These are phyloP conservation scores for Schoenoplectus tabernaemontani DNA, from an alignment of 202 grass and related monocot species.

Conservation along the genomic window DNA sequence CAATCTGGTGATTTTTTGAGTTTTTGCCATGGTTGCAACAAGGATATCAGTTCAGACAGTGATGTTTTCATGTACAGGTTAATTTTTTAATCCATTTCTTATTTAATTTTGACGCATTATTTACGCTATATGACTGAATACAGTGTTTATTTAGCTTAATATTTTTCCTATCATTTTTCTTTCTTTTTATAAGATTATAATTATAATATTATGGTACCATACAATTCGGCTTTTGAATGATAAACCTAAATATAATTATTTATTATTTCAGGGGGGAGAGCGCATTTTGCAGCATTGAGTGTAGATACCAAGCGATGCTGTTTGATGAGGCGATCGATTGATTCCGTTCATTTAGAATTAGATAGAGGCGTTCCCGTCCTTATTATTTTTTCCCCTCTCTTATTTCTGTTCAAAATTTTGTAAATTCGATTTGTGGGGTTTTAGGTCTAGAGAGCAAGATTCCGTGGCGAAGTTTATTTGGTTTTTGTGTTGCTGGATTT, in stretches of 20 bases:
- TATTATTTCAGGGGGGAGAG: slow-evolving; percentile 45
- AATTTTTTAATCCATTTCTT: background rate
- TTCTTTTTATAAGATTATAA: background rate
- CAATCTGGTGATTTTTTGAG: slow-evolving; percentile 29
- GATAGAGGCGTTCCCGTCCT: background rate
- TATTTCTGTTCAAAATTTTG: slow-evolving; percentile 20
- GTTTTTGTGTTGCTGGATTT: slow-evolving; percentile 11
- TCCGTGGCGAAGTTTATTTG: background rate
- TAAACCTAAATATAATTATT: background rate
- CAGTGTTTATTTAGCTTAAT: background rate
- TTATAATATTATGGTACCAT: background rate
- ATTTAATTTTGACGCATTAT: background rate
- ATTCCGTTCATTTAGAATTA: background rate
- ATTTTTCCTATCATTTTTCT: background rate
- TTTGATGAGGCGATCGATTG: slow-evolving; percentile 28
- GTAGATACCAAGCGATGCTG: slow-evolving; percentile 48
- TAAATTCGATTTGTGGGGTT: slow-evolving; percentile 10
- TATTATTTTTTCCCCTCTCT: background rate
- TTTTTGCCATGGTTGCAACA: slow-evolving; percentile 57
- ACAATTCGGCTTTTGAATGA: background rate
- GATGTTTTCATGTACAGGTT: slow-evolving; percentile 72
- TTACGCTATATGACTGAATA: background rate
- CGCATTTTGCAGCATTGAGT: slow-evolving; percentile 60
- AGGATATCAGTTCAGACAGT: slow-evolving; percentile 37
- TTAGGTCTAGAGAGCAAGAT: slow-evolving; percentile 18